Evolutionary conservation across 2,329 filamentous ascomycete species (phyloP), one percentile per base, ranked within the genome.

Genomic region (Aotearoamyces nothofagi): DNA sequence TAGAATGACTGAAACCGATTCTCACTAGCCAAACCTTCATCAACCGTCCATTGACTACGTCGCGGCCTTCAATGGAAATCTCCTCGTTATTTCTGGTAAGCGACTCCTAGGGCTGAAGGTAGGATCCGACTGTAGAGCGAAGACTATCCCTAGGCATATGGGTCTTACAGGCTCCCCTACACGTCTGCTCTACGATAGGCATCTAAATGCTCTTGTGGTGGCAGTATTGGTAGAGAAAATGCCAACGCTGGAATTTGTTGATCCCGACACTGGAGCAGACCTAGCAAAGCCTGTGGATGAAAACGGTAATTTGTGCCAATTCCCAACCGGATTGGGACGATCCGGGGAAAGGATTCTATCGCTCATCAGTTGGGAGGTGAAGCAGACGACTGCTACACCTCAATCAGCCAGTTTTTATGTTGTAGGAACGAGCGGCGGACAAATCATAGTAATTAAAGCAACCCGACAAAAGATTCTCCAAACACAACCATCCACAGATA

Each of bases 371-470:
- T 84, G 78, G 78, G 47, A 58, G 4, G 70, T 67, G 36, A 52
- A 56, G 17, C 66, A 67, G 31, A n/a, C 19, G 8, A 8, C 19
- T 20, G n/a, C 19, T 8, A n/a, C 7, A 20, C n/a, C n/a, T n/a
- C n/a, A n/a, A n/a, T n/a, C n/a, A n/a, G n/a, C 19, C n/a, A 59
- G 67, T 20, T 77, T 72, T 43, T 56, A 82, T 17, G 58, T 81
- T 9, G 61, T 78, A 8, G 60, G 66, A 4, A 69, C 67, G 0
- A 58, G 57, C 17, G 52, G 53, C 7, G 70, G 71, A 2, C 55
- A 60, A 4, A 51, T 79, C 9, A 42, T 73, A 12, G 58, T 78
- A 5, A 57, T 74, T 9, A 17, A 15, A 15, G 11, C 16, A 7
- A 31, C 24, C 17, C 14, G 16, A 19, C 19, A 15, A 12, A 17